phyloP scores from a whole-genome alignment of 169 alveolate species.

The Eimeria falciformis region DNA sequence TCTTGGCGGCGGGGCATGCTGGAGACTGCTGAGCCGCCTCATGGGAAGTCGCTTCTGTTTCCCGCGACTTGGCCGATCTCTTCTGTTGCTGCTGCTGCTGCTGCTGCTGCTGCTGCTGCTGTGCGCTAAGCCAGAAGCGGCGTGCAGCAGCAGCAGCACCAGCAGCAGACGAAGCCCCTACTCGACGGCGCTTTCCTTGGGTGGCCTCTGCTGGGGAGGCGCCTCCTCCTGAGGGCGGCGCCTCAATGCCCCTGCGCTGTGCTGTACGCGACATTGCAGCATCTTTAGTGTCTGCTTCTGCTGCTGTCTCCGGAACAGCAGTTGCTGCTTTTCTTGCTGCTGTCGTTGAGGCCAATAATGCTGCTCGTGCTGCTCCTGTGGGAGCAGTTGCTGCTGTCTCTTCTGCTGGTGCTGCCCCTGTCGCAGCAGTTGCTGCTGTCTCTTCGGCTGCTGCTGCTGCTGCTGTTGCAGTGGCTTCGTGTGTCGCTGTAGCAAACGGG shows the following conservation, averaged over 20 bases:
- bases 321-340: background rate
- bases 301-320: background rate
- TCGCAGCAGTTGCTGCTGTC: conserved; percentile 11
- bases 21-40: no score
- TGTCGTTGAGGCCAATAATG: background rate
- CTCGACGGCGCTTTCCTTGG: conserved; percentile 39
- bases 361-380: background rate
- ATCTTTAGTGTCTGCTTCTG: background rate
- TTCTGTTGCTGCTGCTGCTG: conserved; percentile 26
- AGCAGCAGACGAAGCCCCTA: conserved; percentile 23
- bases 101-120: conserved; percentile 50
- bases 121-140: conserved; percentile 62
- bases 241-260: background rate
- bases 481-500: background rate
- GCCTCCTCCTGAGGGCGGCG: conserved; percentile 10
- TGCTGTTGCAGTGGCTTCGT: background rate
- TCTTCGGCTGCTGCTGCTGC: conserved; percentile 22
- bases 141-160: conserved; percentile 70
- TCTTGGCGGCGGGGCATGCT: no score
- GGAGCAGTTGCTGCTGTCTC: background rate
- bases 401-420: background rate
- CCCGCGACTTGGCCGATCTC: no score
- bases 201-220: conserved; percentile 36
- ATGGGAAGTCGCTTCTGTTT: no score
- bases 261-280: conserved; percentile 12